Evolutionary conservation across 139 green algal species (phyloP).

Genomic region (Yamagishiella unicocca): DNA sequence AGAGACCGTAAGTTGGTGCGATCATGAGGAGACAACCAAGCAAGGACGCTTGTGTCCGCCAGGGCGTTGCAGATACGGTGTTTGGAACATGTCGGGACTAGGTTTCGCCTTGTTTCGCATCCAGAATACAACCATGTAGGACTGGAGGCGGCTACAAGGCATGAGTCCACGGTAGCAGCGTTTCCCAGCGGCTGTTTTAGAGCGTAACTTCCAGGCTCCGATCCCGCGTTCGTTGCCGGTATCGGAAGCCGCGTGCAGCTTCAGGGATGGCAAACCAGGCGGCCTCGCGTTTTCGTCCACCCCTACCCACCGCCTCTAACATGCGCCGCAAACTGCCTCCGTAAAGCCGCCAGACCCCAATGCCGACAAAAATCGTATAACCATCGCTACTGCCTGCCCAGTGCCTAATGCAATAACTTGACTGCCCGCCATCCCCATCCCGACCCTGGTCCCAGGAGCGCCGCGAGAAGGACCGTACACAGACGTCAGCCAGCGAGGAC

Average conservation of each 20-base stretch:
- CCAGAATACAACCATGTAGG: not conserved
- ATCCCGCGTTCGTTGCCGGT: too few relatives aligned
- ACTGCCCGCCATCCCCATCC: not conserved
- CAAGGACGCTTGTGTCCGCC: too few relatives aligned
- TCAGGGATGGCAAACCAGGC: too few relatives aligned
- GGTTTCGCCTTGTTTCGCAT: not conserved
- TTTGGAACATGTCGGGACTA: not conserved
- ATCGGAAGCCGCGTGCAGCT: too few relatives aligned
- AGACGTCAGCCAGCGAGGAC: slow-evolving; percentile 33
- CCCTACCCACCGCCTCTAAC: not conserved
- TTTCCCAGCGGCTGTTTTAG: too few relatives aligned
- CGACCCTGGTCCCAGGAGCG: not conserved
- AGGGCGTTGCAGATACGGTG: not conserved
- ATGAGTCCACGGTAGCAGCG: not conserved
- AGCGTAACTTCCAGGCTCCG: too few relatives aligned
- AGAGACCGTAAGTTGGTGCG: not conserved
- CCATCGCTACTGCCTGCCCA: not conserved
- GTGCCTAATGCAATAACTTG: not conserved
- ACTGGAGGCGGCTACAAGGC: not conserved
- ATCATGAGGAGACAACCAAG: too few relatives aligned
- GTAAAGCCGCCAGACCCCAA: not conserved
- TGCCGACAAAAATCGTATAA: not conserved
- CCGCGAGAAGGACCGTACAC: slow-evolving; percentile 27
- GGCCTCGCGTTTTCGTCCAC: too few relatives aligned
- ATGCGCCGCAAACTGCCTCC: not conserved